A percentile compares a stretch with the other conserved stretches of the same genome.
phyloP scores from a whole-genome alignment of 805 yeast species.

The Metschnikowia shivogae region DNA sequence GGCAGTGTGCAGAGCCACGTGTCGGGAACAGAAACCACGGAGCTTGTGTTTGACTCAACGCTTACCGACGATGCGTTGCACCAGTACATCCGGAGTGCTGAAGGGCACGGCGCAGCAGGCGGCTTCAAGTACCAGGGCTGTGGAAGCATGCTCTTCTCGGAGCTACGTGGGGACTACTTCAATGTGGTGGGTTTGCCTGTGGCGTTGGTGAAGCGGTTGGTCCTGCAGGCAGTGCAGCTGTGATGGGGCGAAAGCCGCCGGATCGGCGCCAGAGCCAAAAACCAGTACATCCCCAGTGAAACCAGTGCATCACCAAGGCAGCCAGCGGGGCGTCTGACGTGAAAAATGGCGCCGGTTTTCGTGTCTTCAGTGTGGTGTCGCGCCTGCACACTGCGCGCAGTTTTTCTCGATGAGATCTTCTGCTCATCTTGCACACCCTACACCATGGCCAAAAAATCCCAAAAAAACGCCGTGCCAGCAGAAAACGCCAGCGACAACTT shows the following conservation, averaged over 20 bases:
- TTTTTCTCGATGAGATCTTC: slow-evolving; percentile 16
- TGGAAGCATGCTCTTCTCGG: slow-evolving; percentile 61
- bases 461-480: slow-evolving; percentile 9
- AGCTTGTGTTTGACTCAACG: slow-evolving; percentile 44
- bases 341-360: no score
- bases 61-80: slow-evolving; percentile 54
- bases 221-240: not conserved
- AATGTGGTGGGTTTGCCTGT: slow-evolving; percentile 87
- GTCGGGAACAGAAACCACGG: slow-evolving; percentile 28
- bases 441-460: slow-evolving; percentile 25
- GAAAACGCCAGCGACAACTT: slow-evolving; percentile 7
- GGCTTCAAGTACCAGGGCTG: slow-evolving; percentile 82
- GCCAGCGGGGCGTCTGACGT: no score
- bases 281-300: no score
- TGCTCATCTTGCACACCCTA: not conserved
- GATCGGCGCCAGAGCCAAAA: not conserved
- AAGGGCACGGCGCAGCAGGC: slow-evolving; percentile 84
- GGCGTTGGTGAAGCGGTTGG: slow-evolving; percentile 1
- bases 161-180: slow-evolving; percentile 73
- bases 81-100: slow-evolving; percentile 63
- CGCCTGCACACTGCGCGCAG: slow-evolving; percentile 5
- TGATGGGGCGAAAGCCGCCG: not conserved
- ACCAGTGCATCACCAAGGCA: no score
- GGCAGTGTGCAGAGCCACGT: slow-evolving; percentile 6
- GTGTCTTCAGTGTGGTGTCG: not conserved